Evolutionary conservation across 306 rosid genomes (phyloP), one percentile per base, ranked within the genome.

Genomic region (Rubus parviflorus): DNA sequence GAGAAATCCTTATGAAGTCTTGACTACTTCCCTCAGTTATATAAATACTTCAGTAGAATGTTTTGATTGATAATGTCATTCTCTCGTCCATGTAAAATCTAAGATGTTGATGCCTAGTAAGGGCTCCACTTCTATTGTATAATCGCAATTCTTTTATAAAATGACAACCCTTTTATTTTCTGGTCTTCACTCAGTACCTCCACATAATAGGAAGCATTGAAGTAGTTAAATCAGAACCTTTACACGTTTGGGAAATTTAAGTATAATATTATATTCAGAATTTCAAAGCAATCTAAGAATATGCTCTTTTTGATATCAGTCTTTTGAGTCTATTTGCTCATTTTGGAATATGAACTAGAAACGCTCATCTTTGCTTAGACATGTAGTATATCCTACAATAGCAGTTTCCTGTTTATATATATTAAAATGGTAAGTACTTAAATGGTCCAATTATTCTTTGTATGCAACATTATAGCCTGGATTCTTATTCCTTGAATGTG

Each of bases 1-100:
- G 72, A 30, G 35, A 82, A 78, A 64, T 80, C 48, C 48, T 78
- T 48, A 75, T 80, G 77, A 58, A 76, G 62, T 67, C 78, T 64
- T 72, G 68, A 19, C 15, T 68, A 62, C 79, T 81, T 58, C 82
- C 73, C 41, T 30, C 7, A 38, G 3, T 15, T 63, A n/a, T 37
- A 16, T 16, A 63, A 37, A 9, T 35, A 16, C 42, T 35, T 62
- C 15, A 1, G 20, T 35, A 37, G 23, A 63, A 37, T 37, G 20
- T 37, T 63, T 52, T 38, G 6, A 8, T 66, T 23, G 64, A n/a
- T 72, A 42, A 19, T 38, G 1, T n/a, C 13, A 53, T 37, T 40
- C 38, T 72, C 48, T 72, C 4, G 19, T 40, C 42, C 64, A 3
- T 72, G 12, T 72, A 38, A 71, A 11, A 53, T 38, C 4, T 9